phyloP scores from a whole-genome alignment of 108 stramenopile species.

The Cyclostephanos invisitatus region DNA sequence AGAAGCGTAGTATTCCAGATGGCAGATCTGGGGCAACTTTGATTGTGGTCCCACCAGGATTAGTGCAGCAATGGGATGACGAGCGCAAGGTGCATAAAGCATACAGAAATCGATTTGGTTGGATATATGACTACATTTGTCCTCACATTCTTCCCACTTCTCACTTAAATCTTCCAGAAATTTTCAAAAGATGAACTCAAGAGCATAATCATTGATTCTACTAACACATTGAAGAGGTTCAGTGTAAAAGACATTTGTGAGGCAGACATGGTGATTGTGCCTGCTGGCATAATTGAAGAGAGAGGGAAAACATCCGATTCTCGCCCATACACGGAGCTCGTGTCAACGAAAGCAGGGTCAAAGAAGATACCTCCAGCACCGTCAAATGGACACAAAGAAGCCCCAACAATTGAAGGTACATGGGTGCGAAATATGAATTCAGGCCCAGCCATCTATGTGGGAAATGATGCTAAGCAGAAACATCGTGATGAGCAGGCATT shows the following conservation, averaged over 20 bases:
- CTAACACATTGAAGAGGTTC: slow-evolving; percentile 31
- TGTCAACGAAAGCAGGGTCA: slow-evolving; percentile 45
- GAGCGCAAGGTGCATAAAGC: slow-evolving; percentile 36
- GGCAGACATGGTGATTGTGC: slow-evolving; percentile 50
- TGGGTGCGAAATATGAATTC: slow-evolving; percentile 62
- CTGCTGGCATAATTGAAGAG: slow-evolving; percentile 51
- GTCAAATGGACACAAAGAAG: slow-evolving; percentile 48
- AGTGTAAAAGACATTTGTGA: slow-evolving; percentile 43
- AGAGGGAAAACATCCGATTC: slow-evolving; percentile 18
- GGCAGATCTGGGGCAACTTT: slow-evolving; percentile 57
- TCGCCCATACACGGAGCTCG: slow-evolving; percentile 53
- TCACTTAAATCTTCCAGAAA: slow-evolving; percentile 30
- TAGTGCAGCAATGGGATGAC: slow-evolving; percentile 67
- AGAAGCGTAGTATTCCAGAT: slow-evolving; percentile 20
- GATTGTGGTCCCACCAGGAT: slow-evolving; percentile 70
- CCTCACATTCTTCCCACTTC: not conserved
- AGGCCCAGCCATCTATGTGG: slow-evolving; percentile 59
- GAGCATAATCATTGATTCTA: slow-evolving; percentile 36
- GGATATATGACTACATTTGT: not conserved
- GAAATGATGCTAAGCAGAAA: slow-evolving; percentile 45
- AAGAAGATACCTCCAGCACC: slow-evolving; percentile 51
- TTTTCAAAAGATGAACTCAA: slow-evolving; percentile 36
- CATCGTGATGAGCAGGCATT: slow-evolving; percentile 29
- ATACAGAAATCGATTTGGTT: not conserved
- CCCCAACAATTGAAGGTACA: slow-evolving; percentile 58